These are phyloP conservation scores for Juglanconis sp. DNA, from an alignment of 2,329 filamentous ascomycete species.

Conservation along the genomic window DNA sequence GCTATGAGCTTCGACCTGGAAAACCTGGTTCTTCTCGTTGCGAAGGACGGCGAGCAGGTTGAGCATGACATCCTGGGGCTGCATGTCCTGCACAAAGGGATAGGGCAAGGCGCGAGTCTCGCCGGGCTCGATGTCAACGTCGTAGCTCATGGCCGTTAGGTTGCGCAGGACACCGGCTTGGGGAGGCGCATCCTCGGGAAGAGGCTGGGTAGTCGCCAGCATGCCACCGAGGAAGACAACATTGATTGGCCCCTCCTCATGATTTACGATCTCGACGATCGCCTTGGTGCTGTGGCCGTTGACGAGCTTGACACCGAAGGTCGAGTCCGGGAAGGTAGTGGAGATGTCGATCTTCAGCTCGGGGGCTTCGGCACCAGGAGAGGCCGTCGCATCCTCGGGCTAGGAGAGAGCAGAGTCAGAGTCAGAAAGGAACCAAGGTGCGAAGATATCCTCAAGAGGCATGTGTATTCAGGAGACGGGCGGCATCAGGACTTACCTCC, in stretches of 20 bases:
- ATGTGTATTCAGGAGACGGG: constrained; percentile 8
- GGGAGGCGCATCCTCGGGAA: constrained; percentile 45
- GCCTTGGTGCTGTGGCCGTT: constrained; percentile 86
- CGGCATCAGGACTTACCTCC: constrained; percentile 47
- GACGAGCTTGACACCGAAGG: constrained; percentile 91
- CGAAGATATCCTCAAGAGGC: background rate
- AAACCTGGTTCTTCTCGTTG: constrained; percentile 63
- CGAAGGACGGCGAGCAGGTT: constrained; percentile 73
- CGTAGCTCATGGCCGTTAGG: constrained; percentile 74
- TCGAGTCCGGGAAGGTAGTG: constrained; percentile 63
- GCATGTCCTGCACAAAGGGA: constrained; percentile 84
- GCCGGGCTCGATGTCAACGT: constrained; percentile 70
- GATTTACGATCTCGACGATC: constrained; percentile 78
- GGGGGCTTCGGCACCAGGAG: constrained; percentile 27
- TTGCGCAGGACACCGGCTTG: constrained; percentile 70
- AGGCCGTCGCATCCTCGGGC: constrained; percentile 21
- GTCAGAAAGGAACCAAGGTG: no score
- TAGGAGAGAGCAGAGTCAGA: constrained; percentile 14
- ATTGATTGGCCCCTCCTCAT: constrained; percentile 71
- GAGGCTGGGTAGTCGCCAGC: constrained; percentile 57
- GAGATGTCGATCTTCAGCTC: constrained; percentile 63
- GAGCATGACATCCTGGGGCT: constrained; percentile 82
- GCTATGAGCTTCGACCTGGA: constrained; percentile 77
- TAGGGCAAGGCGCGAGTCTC: constrained; percentile 75
- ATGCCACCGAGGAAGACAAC: constrained; percentile 75